These are phyloP conservation scores for Anisodus acutangulus DNA, from an alignment of 257 asterid species.

Conservation along the genomic window DNA sequence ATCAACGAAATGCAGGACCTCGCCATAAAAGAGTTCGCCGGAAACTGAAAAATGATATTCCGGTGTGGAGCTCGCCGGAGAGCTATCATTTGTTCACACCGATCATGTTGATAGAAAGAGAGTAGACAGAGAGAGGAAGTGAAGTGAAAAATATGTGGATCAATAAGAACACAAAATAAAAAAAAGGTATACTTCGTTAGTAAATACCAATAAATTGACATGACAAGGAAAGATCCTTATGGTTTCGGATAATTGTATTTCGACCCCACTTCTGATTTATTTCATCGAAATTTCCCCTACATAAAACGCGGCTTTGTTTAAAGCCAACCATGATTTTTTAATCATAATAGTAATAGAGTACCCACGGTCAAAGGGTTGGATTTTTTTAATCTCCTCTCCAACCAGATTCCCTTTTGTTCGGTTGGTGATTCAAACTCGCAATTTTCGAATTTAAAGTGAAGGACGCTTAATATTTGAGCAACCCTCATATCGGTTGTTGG, in stretches of 20 bases:
- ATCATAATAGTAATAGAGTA: not conserved
- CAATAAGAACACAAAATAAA: not conserved
- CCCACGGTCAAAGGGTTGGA: too few relatives aligned
- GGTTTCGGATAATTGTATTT: conserved; percentile 16
- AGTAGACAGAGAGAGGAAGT: conserved; percentile 24
- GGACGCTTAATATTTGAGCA: too few relatives aligned
- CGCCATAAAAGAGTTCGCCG: not conserved
- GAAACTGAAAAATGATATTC: not conserved
- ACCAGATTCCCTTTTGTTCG: too few relatives aligned
- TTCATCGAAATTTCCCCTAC: conserved; percentile 19
- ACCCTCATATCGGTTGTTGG: not conserved
- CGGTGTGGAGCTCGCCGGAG: conserved; percentile 5
- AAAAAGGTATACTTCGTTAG: not conserved
- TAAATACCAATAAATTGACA: conserved; percentile 24
- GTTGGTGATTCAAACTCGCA: too few relatives aligned
- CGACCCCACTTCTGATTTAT: conserved; percentile 14
- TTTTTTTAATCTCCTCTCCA: too few relatives aligned
- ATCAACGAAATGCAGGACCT: conserved; percentile 22
- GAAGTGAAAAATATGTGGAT: conserved; percentile 25
- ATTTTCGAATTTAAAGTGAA: too few relatives aligned
- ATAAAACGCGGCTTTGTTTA: conserved; percentile 15
- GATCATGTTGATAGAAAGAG: conserved; percentile 23
- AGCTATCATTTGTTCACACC: not conserved
- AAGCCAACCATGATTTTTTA: not conserved
- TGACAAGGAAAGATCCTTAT: conserved; percentile 26